Evolutionary conservation across 73 alveolate genomes (phyloP).

Genomic region (Urostyla sp.): DNA sequence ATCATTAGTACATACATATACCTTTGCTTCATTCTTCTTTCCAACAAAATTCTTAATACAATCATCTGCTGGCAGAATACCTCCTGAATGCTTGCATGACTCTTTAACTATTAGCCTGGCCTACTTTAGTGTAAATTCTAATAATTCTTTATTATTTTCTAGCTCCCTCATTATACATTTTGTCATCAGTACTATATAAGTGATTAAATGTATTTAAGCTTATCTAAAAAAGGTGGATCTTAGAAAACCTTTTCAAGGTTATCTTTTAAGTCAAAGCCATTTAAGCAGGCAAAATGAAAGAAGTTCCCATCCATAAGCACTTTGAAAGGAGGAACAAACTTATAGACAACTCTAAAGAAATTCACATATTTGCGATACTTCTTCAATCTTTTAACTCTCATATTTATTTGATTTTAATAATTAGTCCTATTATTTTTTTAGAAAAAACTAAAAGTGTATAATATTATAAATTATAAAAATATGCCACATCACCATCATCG

Average conservation of each 20-base stretch:
- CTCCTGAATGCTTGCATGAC: constrained; percentile 63
- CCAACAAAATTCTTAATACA: constrained; percentile 82
- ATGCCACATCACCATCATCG: too few relatives aligned
- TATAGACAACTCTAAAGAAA: constrained; percentile 72
- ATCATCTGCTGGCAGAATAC: constrained; percentile 73
- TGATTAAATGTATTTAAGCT: neutral
- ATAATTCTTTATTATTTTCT: constrained; percentile 72
- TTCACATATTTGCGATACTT: constrained; percentile 62
- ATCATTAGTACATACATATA: constrained; percentile 84
- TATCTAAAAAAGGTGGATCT: constrained; percentile 70
- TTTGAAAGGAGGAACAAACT: constrained; percentile 86
- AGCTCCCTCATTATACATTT: constrained; percentile 80
- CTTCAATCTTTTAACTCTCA: constrained; percentile 60
- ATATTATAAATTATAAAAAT: too few relatives aligned
- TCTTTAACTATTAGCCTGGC: constrained; percentile 78
- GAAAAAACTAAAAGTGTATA: too few relatives aligned
- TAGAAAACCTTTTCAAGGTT: constrained; percentile 74
- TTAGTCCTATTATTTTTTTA: too few relatives aligned
- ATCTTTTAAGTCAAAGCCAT: constrained; percentile 71
- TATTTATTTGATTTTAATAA: too few relatives aligned
- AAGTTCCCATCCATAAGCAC: constrained; percentile 86
- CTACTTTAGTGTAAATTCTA: constrained; percentile 70
- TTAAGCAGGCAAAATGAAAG: constrained; percentile 71
- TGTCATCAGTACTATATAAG: constrained; percentile 62
- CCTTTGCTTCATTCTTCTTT: constrained; percentile 75